phyloP scores from a whole-genome alignment of 2,329 filamentous ascomycete species.

The Hypomyces rosellus region DNA sequence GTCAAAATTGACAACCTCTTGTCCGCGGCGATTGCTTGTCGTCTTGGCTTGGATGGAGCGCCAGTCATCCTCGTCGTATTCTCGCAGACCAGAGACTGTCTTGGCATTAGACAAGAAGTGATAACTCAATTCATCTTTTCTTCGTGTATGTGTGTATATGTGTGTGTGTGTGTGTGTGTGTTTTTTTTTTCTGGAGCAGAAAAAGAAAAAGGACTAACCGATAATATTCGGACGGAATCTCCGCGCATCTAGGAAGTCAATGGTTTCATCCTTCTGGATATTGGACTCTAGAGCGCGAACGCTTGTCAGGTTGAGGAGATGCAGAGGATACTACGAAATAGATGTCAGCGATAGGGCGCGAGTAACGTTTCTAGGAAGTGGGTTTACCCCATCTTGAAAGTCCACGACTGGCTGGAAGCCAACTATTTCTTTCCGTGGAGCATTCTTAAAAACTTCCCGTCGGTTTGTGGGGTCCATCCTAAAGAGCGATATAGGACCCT shows the following conservation, averaged over 20 bases:
- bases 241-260: constrained; percentile 50
- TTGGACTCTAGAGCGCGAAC: constrained; percentile 54
- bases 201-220: constrained; percentile 32
- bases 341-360: not conserved
- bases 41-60: constrained; percentile 53
- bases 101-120: constrained; percentile 1
- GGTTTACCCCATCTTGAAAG: constrained; percentile 62
- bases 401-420: constrained; percentile 60
- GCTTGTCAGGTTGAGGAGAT: constrained; percentile 60
- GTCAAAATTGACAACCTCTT: constrained; percentile 34
- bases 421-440: constrained; percentile 50
- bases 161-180: too few species aligned
- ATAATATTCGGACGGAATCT: constrained; percentile 70
- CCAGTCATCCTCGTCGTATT: constrained; percentile 68
- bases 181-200: not conserved
- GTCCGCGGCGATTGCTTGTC: constrained; percentile 22
- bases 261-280: constrained; percentile 43
- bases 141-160: not conserved
- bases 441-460: constrained; percentile 54
- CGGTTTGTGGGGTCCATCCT: constrained; percentile 53
- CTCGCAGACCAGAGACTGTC: constrained; percentile 52
- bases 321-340: constrained; percentile 55
- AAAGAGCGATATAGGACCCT: constrained; percentile 61
- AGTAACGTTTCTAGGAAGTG: not conserved
- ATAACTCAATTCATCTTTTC: not conserved